Conservation (phyloP, 1,139 yeast species). For the Protomyces gravidus region DNA sequence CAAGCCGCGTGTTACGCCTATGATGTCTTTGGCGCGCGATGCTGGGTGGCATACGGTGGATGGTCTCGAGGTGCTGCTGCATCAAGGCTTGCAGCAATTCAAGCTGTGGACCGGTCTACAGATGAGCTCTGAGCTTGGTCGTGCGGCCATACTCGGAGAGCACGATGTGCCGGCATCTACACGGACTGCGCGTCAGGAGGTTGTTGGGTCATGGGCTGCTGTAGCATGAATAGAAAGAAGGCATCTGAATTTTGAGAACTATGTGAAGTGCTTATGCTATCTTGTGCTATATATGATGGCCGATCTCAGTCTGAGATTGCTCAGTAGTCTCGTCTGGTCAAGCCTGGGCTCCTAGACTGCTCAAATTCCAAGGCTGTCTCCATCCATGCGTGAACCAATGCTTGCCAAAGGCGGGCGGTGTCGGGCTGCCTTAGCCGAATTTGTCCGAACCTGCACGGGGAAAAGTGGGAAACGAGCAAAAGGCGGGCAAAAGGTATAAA, state of each 20-base stretch:
- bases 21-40: constrained; percentile 71
- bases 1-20: constrained; percentile 78
- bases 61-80: constrained; percentile 85
- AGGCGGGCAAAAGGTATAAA: no score
- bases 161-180: not conserved
- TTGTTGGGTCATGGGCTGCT: not conserved
- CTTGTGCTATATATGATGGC: no score
- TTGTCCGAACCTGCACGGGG: not conserved
- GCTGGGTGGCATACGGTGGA: constrained; percentile 67
- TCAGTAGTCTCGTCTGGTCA: no score
- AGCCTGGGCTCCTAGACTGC: no score
- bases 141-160: not conserved
- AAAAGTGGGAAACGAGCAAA: no score
- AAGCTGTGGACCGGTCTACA: constrained; percentile 64
- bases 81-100: constrained; percentile 89
- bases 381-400: no score
- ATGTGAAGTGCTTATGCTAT: constrained; percentile 5
- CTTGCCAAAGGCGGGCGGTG: no score
- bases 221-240: not conserved
- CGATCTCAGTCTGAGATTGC: no score
- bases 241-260: not conserved
- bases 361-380: no score
- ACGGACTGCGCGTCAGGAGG: not conserved
- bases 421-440: no score
- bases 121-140: not conserved